phyloP scores from a whole-genome alignment of 352 stramenopile genomes.

The Phytophthora kernoviae region DNA sequence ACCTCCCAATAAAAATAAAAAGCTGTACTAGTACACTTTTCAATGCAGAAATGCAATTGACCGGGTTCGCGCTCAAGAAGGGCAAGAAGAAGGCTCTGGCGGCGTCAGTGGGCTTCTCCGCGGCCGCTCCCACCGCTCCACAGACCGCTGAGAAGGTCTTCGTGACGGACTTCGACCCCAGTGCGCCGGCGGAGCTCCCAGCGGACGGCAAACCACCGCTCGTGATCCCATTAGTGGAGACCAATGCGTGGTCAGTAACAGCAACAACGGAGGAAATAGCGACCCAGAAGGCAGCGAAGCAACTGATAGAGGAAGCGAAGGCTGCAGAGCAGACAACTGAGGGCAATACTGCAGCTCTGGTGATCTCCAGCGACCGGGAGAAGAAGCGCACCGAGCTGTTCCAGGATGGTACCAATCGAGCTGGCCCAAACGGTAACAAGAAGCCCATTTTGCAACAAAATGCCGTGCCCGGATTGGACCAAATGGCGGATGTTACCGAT shows the following conservation, averaged over 20 bases:
- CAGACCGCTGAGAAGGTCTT: slow-evolving; percentile 53
- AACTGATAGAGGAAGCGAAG: slow-evolving; percentile 47
- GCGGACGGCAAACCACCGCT: slow-evolving; percentile 42
- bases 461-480: slow-evolving; percentile 65
- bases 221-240: slow-evolving; percentile 74
- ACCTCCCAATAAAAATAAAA: too few relatives aligned
- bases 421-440: slow-evolving; percentile 17
- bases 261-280: slow-evolving; percentile 16
- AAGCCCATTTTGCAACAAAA: slow-evolving; percentile 81
- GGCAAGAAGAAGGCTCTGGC: slow-evolving; percentile 46
- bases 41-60: slow-evolving; percentile 66
- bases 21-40: too few relatives aligned
- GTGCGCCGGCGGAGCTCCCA: slow-evolving; percentile 31
- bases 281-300: slow-evolving; percentile 44
- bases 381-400: slow-evolving; percentile 49
- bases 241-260: slow-evolving; percentile 52
- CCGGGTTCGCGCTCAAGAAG: slow-evolving; percentile 77
- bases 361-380: slow-evolving; percentile 41
- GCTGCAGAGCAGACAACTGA: slow-evolving; percentile 16
- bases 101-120: slow-evolving; percentile 29
- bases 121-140: slow-evolving; percentile 8
- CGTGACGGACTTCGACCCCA: slow-evolving; percentile 76
- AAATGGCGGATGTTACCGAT: slow-evolving; percentile 73
- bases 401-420: slow-evolving; percentile 29
- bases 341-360: too few relatives aligned